A percentile compares a stretch with the other conserved stretches of the same genome.
Evolutionary conservation across 1,284 basidiomycete genomes (phyloP).

Genomic region (Veloporphyrellus conicus): DNA sequence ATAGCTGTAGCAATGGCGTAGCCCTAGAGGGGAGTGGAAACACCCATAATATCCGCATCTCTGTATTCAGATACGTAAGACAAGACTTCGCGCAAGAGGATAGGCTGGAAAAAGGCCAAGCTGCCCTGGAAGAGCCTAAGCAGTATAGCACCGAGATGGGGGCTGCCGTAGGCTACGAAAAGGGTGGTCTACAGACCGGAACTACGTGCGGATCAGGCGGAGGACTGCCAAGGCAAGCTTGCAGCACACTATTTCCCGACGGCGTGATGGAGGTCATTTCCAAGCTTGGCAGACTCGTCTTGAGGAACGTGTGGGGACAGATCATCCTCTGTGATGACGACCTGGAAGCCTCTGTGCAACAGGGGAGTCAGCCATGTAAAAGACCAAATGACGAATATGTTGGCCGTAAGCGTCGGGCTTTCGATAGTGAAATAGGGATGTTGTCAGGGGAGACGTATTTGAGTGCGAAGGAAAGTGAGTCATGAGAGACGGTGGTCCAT

Average conservation of each 20-base stretch:
- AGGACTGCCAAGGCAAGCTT: neutral
- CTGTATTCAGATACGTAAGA: slow-evolving; percentile 80
- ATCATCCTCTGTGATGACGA: slow-evolving; percentile 73
- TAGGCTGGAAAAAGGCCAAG: slow-evolving; percentile 84
- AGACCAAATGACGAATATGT: slow-evolving; percentile 74
- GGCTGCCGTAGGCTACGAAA: slow-evolving; percentile 72
- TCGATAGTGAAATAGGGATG: slow-evolving; percentile 51
- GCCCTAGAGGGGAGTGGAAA: slow-evolving; percentile 50
- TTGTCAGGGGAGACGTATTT: slow-evolving; percentile 73
- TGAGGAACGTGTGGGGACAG: slow-evolving; percentile 60
- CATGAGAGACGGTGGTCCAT: slow-evolving; percentile 46
- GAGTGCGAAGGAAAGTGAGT: slow-evolving; percentile 56
- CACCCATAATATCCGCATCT: slow-evolving; percentile 19
- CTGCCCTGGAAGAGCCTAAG: slow-evolving; percentile 79
- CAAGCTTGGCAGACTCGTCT: slow-evolving; percentile 75
- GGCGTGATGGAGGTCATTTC: slow-evolving; percentile 55
- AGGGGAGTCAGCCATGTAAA: slow-evolving; percentile 80
- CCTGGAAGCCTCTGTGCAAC: slow-evolving; percentile 62
- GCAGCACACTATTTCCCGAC: slow-evolving; percentile 56
- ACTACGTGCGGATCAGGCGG: slow-evolving; percentile 15
- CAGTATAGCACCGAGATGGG: slow-evolving; percentile 63
- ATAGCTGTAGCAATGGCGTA: slow-evolving; percentile 75
- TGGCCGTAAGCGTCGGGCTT: slow-evolving; percentile 75
- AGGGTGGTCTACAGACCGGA: slow-evolving; percentile 67
- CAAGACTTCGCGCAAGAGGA: slow-evolving; percentile 81